Evolutionary conservation across 768 basidiomycete genomes (phyloP).

Genomic region (Gloeopeniophorella convolvens): DNA sequence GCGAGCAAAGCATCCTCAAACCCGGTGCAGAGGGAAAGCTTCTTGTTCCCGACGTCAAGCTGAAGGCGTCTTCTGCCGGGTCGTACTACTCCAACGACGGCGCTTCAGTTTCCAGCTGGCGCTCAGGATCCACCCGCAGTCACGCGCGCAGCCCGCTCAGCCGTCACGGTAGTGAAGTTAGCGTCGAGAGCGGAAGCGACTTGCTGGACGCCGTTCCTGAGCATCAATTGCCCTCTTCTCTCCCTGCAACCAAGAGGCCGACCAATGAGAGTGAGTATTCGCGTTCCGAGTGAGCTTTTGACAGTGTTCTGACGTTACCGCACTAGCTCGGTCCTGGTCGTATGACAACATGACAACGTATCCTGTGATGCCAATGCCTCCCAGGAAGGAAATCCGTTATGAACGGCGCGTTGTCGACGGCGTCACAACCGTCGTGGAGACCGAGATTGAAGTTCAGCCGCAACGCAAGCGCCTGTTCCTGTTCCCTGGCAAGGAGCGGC

Average conservation of each 20-base stretch:
- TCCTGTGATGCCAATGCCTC: slow-evolving; percentile 42
- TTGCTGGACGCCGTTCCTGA: slow-evolving; percentile 24
- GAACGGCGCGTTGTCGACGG: slow-evolving; percentile 45
- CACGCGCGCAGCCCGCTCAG: slow-evolving; percentile 35
- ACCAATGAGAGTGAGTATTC: slow-evolving; percentile 45
- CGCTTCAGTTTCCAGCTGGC: slow-evolving; percentile 23
- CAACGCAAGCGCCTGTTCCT: slow-evolving; percentile 62
- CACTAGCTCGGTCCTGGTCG: slow-evolving; percentile 63
- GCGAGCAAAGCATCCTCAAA: slow-evolving; percentile 51
- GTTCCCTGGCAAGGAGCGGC: slow-evolving; percentile 43
- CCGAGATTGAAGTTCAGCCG: slow-evolving; percentile 48
- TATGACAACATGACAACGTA: slow-evolving; percentile 70
- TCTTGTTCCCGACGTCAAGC: slow-evolving; percentile 43
- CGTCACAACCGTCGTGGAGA: slow-evolving; percentile 45
- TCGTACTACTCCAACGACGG: slow-evolving; percentile 21
- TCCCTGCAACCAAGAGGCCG: slow-evolving; percentile 34
- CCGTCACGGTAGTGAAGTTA: slow-evolving; percentile 36
- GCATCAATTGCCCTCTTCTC: slow-evolving; percentile 23
- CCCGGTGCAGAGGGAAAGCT: slow-evolving; percentile 60
- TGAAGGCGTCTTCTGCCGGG: slow-evolving; percentile 31
- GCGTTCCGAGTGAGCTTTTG: background rate
- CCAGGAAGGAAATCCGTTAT: slow-evolving; percentile 43
- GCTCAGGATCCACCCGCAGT: slow-evolving; percentile 19
- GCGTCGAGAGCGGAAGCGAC: slow-evolving; percentile 30
- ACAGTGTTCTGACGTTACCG: slow-evolving; percentile 12